These are phyloP conservation scores for Saprolegnia diclina DNA, from an alignment of 352 stramenopile species.

Conservation along the genomic window DNA sequence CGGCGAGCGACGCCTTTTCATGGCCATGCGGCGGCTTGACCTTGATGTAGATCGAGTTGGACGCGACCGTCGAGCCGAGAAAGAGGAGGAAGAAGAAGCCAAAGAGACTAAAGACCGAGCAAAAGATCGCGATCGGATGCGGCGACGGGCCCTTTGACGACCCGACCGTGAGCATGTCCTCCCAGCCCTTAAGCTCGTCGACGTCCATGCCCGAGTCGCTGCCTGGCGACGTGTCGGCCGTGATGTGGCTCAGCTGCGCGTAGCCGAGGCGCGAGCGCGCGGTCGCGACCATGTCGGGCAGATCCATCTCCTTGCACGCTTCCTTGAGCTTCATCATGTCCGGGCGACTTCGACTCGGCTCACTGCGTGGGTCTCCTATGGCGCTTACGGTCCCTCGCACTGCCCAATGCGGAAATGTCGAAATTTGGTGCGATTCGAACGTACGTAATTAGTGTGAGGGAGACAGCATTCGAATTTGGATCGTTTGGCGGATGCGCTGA, in stretches of 20 bases:
- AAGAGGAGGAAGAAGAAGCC: slow-evolving; percentile 41
- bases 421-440: neutral
- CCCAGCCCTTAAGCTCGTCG: slow-evolving; percentile 26
- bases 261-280: slow-evolving; percentile 22
- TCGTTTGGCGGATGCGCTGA: neutral
- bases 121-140: slow-evolving; percentile 14
- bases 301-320: slow-evolving; percentile 14
- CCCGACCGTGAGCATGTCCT: slow-evolving; percentile 18
- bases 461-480: neutral
- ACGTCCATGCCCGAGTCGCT: slow-evolving; percentile 26
- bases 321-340: slow-evolving; percentile 28
- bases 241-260: slow-evolving; percentile 23
- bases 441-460: neutral
- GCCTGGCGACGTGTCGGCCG: slow-evolving; percentile 19
- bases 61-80: slow-evolving; percentile 77
- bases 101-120: slow-evolving; percentile 25
- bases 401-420: slow-evolving; percentile 1
- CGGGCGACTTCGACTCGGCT: neutral
- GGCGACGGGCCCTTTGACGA: slow-evolving; percentile 21
- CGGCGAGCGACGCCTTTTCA: slow-evolving; percentile 74
- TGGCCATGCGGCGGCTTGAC: slow-evolving; percentile 71
- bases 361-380: neutral
- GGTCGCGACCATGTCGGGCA: slow-evolving; percentile 16
- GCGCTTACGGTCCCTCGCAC: neutral
- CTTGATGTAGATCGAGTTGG: slow-evolving; percentile 84